These are phyloP conservation scores for Quercus wislizeni DNA, from an alignment of 306 rosid genomes.

Conservation along the genomic window DNA sequence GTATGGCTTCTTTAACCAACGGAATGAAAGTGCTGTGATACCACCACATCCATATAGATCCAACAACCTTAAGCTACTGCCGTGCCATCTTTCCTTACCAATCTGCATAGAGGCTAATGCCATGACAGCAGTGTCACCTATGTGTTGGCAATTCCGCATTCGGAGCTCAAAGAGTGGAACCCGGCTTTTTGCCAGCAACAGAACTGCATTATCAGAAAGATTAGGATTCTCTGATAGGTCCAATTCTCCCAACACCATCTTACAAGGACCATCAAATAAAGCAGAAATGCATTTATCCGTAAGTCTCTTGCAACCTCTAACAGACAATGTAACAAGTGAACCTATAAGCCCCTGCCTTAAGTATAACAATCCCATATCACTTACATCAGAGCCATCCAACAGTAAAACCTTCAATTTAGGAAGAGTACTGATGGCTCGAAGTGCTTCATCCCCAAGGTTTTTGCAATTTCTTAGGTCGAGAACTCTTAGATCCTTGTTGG, in stretches of 20 bases:
- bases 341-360: conserved; percentile 53
- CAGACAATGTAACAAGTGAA: conserved; percentile 66
- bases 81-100: conserved; percentile 68
- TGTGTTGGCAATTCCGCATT: conserved; percentile 77
- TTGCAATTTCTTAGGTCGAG: conserved; percentile 90
- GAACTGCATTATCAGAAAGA: conserved; percentile 72
- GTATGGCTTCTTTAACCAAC: conserved; percentile 89
- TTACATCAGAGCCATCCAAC: conserved; percentile 75
- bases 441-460: conserved; percentile 78
- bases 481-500: conserved; percentile 72
- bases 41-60: conserved; percentile 90
- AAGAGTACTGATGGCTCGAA: conserved; percentile 62
- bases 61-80: conserved; percentile 66
- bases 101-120: conserved; percentile 91
- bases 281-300: conserved; percentile 80
- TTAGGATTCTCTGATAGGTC: conserved; percentile 87
- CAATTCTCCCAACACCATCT: conserved; percentile 60
- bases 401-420: conserved; percentile 57
- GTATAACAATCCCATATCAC: conserved; percentile 69
- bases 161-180: conserved; percentile 68
- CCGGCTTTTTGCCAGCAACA: conserved; percentile 58
- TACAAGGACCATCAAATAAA: conserved; percentile 61
- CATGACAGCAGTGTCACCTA: conserved; percentile 80
- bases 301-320: conserved; percentile 88
- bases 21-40: conserved; percentile 69